phyloP scores from a whole-genome alignment of 2,329 filamentous ascomycete species.

The Fonsecaea monophora region DNA sequence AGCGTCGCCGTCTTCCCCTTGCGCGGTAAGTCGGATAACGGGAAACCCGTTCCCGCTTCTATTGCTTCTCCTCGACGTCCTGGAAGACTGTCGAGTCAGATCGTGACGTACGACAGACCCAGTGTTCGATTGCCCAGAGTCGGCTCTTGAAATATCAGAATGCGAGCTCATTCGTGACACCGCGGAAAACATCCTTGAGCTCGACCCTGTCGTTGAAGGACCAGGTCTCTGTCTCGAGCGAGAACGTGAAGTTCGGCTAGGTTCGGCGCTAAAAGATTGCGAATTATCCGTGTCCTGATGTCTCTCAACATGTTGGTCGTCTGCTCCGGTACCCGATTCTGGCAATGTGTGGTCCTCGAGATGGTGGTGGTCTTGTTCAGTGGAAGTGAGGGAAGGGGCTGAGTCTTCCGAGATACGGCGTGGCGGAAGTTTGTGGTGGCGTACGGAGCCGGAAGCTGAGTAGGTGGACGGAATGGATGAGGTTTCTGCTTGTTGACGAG shows the following conservation, averaged over 20 bases:
- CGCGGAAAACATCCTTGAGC: conserved; percentile 29
- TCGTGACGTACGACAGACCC: conserved; percentile 14
- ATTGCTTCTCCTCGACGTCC: background rate
- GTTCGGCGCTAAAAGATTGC: conserved; percentile 26
- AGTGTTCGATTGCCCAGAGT: conserved; percentile 8
- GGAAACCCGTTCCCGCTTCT: conserved; percentile 12
- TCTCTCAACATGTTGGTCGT: background rate
- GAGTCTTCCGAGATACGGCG: conserved; percentile 37
- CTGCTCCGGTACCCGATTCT: conserved; percentile 14
- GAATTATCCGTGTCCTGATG: conserved; percentile 20
- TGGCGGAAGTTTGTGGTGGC: conserved; percentile 27
- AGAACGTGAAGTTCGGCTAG: conserved; percentile 14
- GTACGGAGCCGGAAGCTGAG: conserved; percentile 32
- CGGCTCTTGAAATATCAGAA: conserved; percentile 4
- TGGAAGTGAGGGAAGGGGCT: conserved; percentile 33
- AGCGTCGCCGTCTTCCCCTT: background rate
- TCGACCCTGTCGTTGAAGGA: conserved; percentile 14
- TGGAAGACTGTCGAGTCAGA: background rate
- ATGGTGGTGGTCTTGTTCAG: conserved; percentile 16
- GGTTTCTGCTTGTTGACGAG: conserved; percentile 15
- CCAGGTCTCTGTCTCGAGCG: conserved; percentile 19
- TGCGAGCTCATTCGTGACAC: conserved; percentile 23
- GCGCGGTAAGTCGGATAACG: conserved; percentile 27
- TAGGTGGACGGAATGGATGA: conserved; percentile 29
- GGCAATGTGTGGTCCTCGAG: conserved; percentile 1